Evolutionary conservation across 345 rosid species (phyloP).

Genomic region (Rhodomyrtus tomentosa): DNA sequence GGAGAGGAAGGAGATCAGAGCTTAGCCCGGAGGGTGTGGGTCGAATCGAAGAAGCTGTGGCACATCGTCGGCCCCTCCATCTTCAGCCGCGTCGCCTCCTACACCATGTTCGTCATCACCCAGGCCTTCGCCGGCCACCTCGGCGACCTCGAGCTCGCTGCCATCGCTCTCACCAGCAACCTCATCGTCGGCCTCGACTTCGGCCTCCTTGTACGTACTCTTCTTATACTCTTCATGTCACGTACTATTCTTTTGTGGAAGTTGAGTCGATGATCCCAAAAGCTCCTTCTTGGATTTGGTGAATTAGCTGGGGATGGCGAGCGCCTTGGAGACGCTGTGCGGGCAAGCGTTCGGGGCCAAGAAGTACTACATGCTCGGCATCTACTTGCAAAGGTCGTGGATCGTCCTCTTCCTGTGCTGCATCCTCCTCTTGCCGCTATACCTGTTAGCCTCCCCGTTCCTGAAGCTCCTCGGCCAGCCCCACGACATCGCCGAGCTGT

Average conservation of each 20-base stretch:
- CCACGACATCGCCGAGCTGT: slow-evolving; percentile 41
- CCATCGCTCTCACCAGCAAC: slow-evolving; percentile 63
- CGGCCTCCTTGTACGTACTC: slow-evolving; percentile 61
- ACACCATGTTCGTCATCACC: slow-evolving; percentile 78
- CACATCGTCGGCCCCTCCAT: slow-evolving; percentile 79
- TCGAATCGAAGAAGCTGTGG: slow-evolving; percentile 87
- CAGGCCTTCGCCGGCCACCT: slow-evolving; percentile 96
- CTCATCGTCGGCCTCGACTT: slow-evolving; percentile 66
- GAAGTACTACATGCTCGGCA: slow-evolving; percentile 53
- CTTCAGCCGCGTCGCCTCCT: slow-evolving; percentile 59
- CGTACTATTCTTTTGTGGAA: background rate
- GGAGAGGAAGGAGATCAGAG: background rate
- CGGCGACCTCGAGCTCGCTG: slow-evolving; percentile 91
- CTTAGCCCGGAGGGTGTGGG: slow-evolving; percentile 31
- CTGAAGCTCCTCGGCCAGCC: slow-evolving; percentile 62
- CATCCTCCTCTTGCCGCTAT: slow-evolving; percentile 42
- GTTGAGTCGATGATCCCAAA: background rate
- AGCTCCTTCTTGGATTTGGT: background rate
- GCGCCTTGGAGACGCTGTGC: slow-evolving; percentile 51
- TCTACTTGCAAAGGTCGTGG: slow-evolving; percentile 79
- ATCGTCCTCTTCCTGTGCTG: slow-evolving; percentile 40
- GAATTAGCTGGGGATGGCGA: slow-evolving; percentile 60
- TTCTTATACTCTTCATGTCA: background rate
- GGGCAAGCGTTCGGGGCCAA: slow-evolving; percentile 74
- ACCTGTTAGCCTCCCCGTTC: slow-evolving; percentile 37